Evolutionary conservation across 2,329 filamentous ascomycete species (phyloP), one percentile per base, ranked within the genome.

Genomic region (Neofusicoccum parvum): DNA sequence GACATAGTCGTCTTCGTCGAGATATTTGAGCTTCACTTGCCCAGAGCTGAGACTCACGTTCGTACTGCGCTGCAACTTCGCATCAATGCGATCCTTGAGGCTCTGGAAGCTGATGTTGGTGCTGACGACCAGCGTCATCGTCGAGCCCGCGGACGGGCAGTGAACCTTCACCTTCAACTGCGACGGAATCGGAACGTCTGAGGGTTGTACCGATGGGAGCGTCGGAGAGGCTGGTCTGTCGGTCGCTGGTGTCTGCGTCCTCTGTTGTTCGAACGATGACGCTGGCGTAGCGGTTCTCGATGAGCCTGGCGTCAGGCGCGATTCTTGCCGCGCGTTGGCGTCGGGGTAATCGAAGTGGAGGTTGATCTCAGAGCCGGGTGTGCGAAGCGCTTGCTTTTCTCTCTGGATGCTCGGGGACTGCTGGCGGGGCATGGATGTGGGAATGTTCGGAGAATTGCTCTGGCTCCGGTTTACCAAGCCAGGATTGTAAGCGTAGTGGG

Each of bases 81-180:
- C 92, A 74, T 99, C 95, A 72, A 99, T 97, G 11, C 95, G 91
- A 75, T 98, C 95, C 69, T 95, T 93, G 64, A 99, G 84, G 27
- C 92, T 95, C 70, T 95, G 92, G 79, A 96, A 98, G 46, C 92
- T 90, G 72, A 98, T 98, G 75, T 96, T 97, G 79, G 92, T 96
- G 37, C 92, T 91, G 48, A 97, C 96, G 11, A 99, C 94, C n/a
- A 99, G 85, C 0, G 94, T 97, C 66, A 97, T 90, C 71, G 96
- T 96, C 74, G 94, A 95, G 53, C 91, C 90, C 51, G 95, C 92
- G 3, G 80, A 77, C 3, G 80, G 79, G 74, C 92, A 96, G 74
- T 94, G 94, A 65, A 99, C 93, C 76, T 96, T 96, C 59, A 97
- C 94, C 80, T 97, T 98, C 60, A 99, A 85, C 74, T 98, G 95